phyloP scores from a whole-genome alignment of 148 eudicot species.

The Camellia granthamiana region DNA sequence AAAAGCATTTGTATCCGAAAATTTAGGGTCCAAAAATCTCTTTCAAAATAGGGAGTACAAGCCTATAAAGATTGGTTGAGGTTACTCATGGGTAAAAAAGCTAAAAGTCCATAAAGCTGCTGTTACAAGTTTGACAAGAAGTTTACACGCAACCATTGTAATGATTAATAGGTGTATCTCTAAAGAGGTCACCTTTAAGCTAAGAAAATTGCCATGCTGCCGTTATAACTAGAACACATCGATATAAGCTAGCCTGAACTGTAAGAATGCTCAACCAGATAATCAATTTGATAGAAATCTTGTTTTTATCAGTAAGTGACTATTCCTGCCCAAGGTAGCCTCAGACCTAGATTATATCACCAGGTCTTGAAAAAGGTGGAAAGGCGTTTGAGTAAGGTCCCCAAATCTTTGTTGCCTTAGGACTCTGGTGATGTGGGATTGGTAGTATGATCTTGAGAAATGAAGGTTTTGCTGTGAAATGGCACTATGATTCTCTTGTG shows the following conservation, averaged over 20 bases:
- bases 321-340: neutral
- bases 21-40: neutral
- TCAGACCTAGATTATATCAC: neutral
- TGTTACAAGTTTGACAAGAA: neutral
- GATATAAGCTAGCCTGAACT: neutral
- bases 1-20: neutral
- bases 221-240: neutral
- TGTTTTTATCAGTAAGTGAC: neutral
- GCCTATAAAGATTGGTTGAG: too few species aligned
- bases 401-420: neutral
- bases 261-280: neutral
- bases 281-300: neutral
- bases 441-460: neutral
- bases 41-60: too few species aligned
- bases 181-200: neutral
- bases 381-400: slow-evolving; percentile 4
- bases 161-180: slow-evolving; percentile 1
- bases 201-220: neutral
- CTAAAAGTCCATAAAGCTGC: neutral
- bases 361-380: neutral
- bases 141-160: neutral
- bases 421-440: neutral
- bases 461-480: neutral
- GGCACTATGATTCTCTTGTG: too few species aligned
- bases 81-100: neutral